Evolutionary conservation across 169 alveolate genomes (phyloP).

Genomic region (Plasmodium inui): DNA sequence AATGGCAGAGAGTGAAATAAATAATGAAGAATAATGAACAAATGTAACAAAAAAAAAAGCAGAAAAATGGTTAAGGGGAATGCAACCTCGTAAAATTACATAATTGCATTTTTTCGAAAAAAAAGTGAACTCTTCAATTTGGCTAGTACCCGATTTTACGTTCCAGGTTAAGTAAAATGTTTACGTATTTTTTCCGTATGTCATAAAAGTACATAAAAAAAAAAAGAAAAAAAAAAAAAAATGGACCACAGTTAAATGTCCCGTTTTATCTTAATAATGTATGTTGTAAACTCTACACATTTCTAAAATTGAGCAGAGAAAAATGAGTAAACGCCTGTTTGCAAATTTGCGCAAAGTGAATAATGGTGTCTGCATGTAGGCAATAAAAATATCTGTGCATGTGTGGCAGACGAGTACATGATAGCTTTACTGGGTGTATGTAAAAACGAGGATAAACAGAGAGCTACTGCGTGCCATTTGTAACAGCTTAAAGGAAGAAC

Average conservation of each 20-base stretch:
- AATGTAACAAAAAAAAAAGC: neutral
- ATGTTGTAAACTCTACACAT: neutral
- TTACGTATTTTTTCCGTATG: neutral
- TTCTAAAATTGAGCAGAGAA: neutral
- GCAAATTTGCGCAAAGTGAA: neutral
- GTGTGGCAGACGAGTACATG: neutral
- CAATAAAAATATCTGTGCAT: neutral
- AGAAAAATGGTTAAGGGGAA: neutral
- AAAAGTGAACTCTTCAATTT: neutral
- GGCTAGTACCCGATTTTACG: neutral
- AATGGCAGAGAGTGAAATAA: neutral
- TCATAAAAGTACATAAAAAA: neutral
- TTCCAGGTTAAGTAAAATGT: neutral
- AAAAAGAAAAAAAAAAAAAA: neutral
- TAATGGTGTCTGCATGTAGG: neutral
- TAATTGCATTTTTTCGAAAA: neutral
- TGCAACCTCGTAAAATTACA: neutral
- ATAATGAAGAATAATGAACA: neutral
- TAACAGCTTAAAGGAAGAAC: neutral
- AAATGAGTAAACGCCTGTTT: neutral
- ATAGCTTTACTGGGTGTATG: neutral
- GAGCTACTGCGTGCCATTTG: neutral
- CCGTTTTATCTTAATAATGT: neutral
- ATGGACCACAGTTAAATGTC: neutral
- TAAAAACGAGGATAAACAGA: neutral